Evolutionary conservation across 768 basidiomycete genomes (phyloP), one percentile per base, ranked within the genome.

Genomic region (Coprinopsis marcescibilis): DNA sequence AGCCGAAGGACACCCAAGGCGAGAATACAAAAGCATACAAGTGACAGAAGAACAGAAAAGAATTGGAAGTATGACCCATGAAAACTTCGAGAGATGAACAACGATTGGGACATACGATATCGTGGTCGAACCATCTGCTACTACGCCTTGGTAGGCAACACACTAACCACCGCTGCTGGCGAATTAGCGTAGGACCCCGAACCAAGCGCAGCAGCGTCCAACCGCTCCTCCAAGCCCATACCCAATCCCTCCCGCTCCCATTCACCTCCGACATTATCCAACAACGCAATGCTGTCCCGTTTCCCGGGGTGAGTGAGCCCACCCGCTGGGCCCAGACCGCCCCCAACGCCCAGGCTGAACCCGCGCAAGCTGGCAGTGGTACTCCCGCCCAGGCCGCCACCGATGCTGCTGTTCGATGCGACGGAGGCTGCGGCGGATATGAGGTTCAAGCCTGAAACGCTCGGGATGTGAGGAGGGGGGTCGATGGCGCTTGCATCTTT

Each of bases 211-310:
- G 46, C 24, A 38, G 37, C 49, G 56, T 92, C 90, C 44, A 94
- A 61, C 46, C 90, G 68, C 68, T 92, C 90, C 63, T 88, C 91
- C 40, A 94, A 62, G 0, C 91, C 90, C 49, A 68, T 76, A 0
- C 91, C 90, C 20, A 94, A 61, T 0, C 90, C 90, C 55, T 89
- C 86, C 1, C 89, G 68, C 52, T 89, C 85, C 89, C 89, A 94
- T 64, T 93, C 91, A 0, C 89, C 88, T 7, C 88, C 87, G 1
- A 76, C 65, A 36, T 84, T 83, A 55, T 83, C 83, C 38, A 79
- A 55, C 53, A 81, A 48, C 6, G 65, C 67, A 27, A 72, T 61
- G 17, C 67, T 71, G 48, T 71, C 75, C 43, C 63, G 34, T 43
- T 59, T 59, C 5, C 56, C 55, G 6, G 54, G 45, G 14, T 64